Percentiles rank a stretch among this genome's conserved stretches.
Evolutionary conservation across 345 rosid species (phyloP).

Genomic region (Conringia planisiliqua): DNA sequence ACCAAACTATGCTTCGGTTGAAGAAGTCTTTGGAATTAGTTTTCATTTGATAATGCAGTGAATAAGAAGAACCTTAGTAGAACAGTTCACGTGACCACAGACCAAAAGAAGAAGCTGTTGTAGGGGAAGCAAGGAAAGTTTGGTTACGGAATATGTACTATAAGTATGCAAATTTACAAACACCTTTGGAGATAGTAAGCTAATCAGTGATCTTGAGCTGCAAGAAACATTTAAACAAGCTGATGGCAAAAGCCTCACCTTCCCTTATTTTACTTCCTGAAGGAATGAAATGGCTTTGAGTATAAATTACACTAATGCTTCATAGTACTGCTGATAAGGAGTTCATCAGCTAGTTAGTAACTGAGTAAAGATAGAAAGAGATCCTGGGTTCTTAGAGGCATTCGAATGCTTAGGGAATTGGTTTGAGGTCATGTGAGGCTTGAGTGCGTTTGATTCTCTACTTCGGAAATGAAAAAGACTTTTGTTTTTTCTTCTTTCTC

Average conservation of each 20-base stretch:
- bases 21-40: background rate
- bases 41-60: background rate
- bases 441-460: background rate
- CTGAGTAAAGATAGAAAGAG: background rate
- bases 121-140: conserved; percentile 64
- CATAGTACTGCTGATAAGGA: background rate
- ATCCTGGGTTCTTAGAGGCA: background rate
- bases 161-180: background rate
- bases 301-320: background rate
- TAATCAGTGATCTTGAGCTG: conserved; percentile 59
- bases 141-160: conserved; percentile 16
- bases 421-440: background rate
- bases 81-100: conserved; percentile 19
- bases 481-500: background rate
- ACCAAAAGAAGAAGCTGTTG: conserved; percentile 73
- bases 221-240: conserved; percentile 70
- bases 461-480: background rate
- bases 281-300: background rate
- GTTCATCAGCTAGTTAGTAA: background rate
- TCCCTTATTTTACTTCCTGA: background rate
- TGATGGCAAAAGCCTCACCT: conserved; percentile 44
- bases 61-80: background rate
- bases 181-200: conserved; percentile 41
- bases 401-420: background rate
- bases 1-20: background rate